A percentile compares a stretch with the other conserved stretches of the same genome.
These are phyloP conservation scores for Epichloe amarillans DNA, from an alignment of 2,329 filamentous ascomycete genomes.

Conservation along the genomic window DNA sequence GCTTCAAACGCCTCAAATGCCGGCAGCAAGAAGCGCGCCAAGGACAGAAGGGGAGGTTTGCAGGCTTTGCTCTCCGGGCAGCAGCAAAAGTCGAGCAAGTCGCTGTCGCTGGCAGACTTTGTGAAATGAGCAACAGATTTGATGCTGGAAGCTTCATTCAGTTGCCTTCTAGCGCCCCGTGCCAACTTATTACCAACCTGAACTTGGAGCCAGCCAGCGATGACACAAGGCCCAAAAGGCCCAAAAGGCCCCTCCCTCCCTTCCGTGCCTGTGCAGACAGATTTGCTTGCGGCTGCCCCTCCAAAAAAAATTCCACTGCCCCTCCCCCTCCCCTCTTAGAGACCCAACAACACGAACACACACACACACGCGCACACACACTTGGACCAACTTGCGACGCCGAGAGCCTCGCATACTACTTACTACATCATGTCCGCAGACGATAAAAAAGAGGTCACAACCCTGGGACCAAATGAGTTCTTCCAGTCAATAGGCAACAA, in stretches of 20 bases:
- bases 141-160: not conserved
- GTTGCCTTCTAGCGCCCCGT: not conserved
- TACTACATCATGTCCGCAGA: conserved; percentile 27
- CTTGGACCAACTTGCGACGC: not conserved
- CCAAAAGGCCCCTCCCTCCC: too few species aligned
- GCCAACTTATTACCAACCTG: too few species aligned
- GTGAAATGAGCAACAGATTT: conserved; percentile 14
- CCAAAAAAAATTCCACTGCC: not conserved
- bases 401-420: not conserved
- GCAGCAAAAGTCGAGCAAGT: conserved; percentile 27
- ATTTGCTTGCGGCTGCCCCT: not conserved
- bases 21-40: conserved; percentile 52
- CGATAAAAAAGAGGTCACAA: conserved; percentile 23
- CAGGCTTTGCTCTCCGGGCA: conserved; percentile 47
- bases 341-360: not conserved
- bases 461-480: conserved; percentile 34
- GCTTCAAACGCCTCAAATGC: conserved; percentile 30
- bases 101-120: conserved; percentile 43
- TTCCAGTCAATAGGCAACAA: conserved; percentile 52
- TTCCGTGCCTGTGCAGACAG: too few species aligned
- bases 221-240: too few species aligned
- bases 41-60: conserved; percentile 51
- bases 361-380: not conserved
- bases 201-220: too few species aligned
- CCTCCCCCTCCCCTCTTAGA: too few species aligned